Evolutionary conservation across 768 basidiomycete species (phyloP).

Genomic region (Gloeophyllum trabeum): DNA sequence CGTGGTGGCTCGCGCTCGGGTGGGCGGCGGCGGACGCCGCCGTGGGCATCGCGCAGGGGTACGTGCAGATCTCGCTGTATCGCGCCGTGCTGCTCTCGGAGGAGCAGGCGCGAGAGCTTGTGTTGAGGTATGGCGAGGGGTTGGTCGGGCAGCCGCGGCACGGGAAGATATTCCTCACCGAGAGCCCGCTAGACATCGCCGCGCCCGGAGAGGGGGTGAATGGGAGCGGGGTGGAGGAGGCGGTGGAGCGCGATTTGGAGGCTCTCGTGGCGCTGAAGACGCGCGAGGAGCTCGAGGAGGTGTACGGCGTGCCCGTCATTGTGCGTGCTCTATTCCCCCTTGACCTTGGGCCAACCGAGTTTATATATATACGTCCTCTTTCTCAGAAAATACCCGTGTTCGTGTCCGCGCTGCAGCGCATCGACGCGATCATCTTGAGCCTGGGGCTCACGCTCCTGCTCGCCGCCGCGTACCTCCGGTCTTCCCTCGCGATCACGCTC

Average conservation of each 20-base stretch:
- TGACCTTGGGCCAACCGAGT: constrained; percentile 1
- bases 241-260: constrained; percentile 58
- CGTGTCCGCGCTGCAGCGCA: constrained; percentile 63
- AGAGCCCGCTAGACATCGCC: not conserved
- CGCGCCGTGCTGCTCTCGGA: constrained; percentile 50
- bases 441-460: constrained; percentile 55
- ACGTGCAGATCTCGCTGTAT: constrained; percentile 55
- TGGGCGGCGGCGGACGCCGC: constrained; percentile 64
- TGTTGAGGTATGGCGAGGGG: constrained; percentile 1
- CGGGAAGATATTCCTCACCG: not conserved
- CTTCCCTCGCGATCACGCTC: constrained; percentile 19
- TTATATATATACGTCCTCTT: constrained; percentile 5
- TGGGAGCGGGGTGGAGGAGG: constrained; percentile 16
- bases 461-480: constrained; percentile 49
- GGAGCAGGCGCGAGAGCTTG: constrained; percentile 27
- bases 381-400: constrained; percentile 66
- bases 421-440: constrained; percentile 63
- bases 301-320: constrained; percentile 72
- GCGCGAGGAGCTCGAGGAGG: constrained; percentile 67
- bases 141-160: not conserved
- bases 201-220: not conserved
- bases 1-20: constrained; percentile 73
- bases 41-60: constrained; percentile 60
- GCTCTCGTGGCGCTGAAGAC: constrained; percentile 49
- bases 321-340: constrained; percentile 31